Base-by-base conservation (phyloP, 1,139 yeast genomes). In the Geotrichum citri-aurantii region DNA sequence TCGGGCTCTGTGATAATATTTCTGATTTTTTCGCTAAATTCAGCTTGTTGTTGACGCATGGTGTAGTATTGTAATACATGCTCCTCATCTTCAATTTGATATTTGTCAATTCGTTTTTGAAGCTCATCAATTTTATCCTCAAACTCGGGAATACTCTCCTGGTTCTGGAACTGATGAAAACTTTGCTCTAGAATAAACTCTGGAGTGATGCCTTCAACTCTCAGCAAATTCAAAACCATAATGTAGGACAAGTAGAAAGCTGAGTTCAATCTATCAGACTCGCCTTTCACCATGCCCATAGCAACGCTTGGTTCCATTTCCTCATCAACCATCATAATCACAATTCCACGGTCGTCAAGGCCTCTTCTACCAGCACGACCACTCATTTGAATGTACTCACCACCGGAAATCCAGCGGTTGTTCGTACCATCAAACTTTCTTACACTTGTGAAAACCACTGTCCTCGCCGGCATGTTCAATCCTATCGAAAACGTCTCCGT, bases 301-400 rank as follows among this genome's bases (percentile, higher is more conserved):
- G 99, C 99, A 47, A 93, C 96, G 67, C 91, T 95, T 4, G 99
- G 99, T 73, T 95, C 99, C 99, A 95, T 95, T 70, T 92, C 93
- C 71, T 93, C 98, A 72, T 93, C 98, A 73, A 93, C 91, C 99
- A 95, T 95, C 88, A 95, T 88, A 67, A 95, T 93, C 58, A 95
- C 99, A 72, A 93, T 92, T 76, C 99, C 99, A 71, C 98, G 86
- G 71, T 93, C 97, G 80, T 95, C 99, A 65, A 95, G 81, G 68
- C 99, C 99, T 81, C 99, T 88, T 80, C 99, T 92, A 68, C 99
- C 99, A 19, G 99, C 99, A 76, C 99, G 86, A 64, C 99, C 99
- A 49, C 97, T 89, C 99, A 93, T 93, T 76, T 95, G 99, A 68
- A 93, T 95, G 74, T 93, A 95, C 75, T 95, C 99, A 77, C 99